These are phyloP conservation scores for Orbilia brochopaga DNA, from an alignment of 2,329 filamentous ascomycete genomes.

Conservation along the genomic window DNA sequence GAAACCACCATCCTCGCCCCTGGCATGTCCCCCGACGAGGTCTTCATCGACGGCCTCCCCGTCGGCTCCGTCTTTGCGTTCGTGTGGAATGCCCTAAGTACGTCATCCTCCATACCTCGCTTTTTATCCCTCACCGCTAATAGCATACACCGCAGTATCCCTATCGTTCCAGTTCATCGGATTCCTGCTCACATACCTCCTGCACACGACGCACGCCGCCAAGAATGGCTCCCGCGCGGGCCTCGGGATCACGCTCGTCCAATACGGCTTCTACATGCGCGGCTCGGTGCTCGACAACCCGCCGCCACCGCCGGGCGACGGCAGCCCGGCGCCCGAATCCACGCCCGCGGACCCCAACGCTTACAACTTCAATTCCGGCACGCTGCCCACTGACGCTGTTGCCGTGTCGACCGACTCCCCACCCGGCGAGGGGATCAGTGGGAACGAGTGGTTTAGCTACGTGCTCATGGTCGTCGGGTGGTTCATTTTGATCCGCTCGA, in stretches of 20 bases:
- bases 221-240: conserved; percentile 96
- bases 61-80: conserved; percentile 87
- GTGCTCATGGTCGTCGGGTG: conserved; percentile 95
- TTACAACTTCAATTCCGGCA: conserved; percentile 70
- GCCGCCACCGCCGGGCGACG: conserved; percentile 55
- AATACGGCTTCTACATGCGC: conserved; percentile 97
- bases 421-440: conserved; percentile 66
- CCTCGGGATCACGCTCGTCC: conserved; percentile 90
- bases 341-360: conserved; percentile 85
- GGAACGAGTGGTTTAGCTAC: conserved; percentile 88
- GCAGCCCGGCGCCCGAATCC: conserved; percentile 61
- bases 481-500: conserved; percentile 95
- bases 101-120: no score
- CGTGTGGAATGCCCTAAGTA: conserved; percentile 85
- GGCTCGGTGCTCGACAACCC: conserved; percentile 62
- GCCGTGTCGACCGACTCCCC: conserved; percentile 57
- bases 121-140: conserved; percentile 6
- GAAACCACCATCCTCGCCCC: conserved; percentile 97
- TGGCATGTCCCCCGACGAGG: conserved; percentile 88
- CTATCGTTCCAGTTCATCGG: conserved; percentile 97
- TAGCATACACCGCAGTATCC: conserved; percentile 63
- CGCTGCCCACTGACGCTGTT: conserved; percentile 69
- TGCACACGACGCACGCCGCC: conserved; percentile 96
- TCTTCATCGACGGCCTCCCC: conserved; percentile 94
- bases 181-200: conserved; percentile 94